phyloP scores from a whole-genome alignment of 2,329 filamentous ascomycete genomes.

The Aspergillus clavatus region DNA sequence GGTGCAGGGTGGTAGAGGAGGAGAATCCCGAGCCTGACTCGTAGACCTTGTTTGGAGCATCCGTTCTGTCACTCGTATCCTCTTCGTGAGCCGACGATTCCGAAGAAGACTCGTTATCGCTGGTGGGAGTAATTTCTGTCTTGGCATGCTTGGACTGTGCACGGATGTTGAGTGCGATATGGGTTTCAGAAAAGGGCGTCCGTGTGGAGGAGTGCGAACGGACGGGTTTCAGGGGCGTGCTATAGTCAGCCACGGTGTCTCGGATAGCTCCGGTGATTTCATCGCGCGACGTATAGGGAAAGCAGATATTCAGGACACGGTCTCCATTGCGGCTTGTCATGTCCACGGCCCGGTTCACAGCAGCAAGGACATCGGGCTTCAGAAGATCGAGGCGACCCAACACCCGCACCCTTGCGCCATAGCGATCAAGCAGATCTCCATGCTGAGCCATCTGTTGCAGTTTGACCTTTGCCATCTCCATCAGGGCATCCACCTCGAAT shows the following conservation, averaged over 20 bases:
- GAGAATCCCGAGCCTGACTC: slow-evolving; percentile 35
- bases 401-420: slow-evolving; percentile 81
- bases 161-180: slow-evolving; percentile 81
- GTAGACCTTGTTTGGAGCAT: slow-evolving; percentile 24
- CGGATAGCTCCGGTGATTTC: slow-evolving; percentile 91
- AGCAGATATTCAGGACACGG: slow-evolving; percentile 85
- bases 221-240: slow-evolving; percentile 57
- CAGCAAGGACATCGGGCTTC: slow-evolving; percentile 79
- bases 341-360: slow-evolving; percentile 78
- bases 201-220: slow-evolving; percentile 36
- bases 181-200: slow-evolving; percentile 77
- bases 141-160: slow-evolving; percentile 50
- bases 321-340: slow-evolving; percentile 83
- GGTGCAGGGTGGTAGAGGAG: slow-evolving; percentile 48
- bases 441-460: slow-evolving; percentile 87
- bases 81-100: slow-evolving; percentile 42
- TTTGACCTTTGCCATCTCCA: slow-evolving; percentile 97
- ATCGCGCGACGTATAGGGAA: slow-evolving; percentile 92
- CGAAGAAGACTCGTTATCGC: slow-evolving; percentile 44
- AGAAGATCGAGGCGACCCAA: slow-evolving; percentile 80
- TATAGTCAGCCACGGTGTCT: slow-evolving; percentile 81
- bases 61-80: slow-evolving; percentile 30
- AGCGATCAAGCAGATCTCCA: slow-evolving; percentile 85
- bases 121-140: slow-evolving; percentile 36
- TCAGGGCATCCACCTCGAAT: slow-evolving; percentile 92